phyloP scores from a whole-genome alignment of 2,329 filamentous ascomycete genomes.

The Hypomyces perniciosus region DNA sequence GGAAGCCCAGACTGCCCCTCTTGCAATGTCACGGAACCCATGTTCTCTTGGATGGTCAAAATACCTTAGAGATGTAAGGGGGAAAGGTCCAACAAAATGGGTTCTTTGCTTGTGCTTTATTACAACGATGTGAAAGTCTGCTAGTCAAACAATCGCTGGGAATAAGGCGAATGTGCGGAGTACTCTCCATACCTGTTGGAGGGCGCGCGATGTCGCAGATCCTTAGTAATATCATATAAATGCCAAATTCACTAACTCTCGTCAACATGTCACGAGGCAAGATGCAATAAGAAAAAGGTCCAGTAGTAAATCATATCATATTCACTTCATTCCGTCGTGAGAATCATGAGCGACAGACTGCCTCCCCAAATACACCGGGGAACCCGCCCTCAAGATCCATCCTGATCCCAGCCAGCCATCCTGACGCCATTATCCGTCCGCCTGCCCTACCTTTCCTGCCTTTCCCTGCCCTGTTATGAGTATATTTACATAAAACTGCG shows the following conservation, averaged over 20 bases:
- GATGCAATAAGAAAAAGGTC: background rate
- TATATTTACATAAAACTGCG: constrained; percentile 19
- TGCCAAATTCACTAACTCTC: too few relatives aligned
- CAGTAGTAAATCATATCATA: constrained; percentile 18
- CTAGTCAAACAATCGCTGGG: background rate
- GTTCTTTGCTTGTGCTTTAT: background rate
- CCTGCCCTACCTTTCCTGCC: constrained; percentile 7
- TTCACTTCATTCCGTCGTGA: constrained; percentile 27
- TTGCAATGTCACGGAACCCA: constrained; percentile 26
- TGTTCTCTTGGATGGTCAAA: constrained; percentile 12
- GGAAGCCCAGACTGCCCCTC: constrained; percentile 50
- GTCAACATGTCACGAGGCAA: background rate
- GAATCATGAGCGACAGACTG: constrained; percentile 24
- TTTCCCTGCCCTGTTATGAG: constrained; percentile 14
- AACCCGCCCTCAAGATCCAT: constrained; percentile 18
- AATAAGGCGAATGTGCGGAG: too few relatives aligned
- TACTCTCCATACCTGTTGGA: too few relatives aligned
- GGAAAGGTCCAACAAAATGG: background rate
- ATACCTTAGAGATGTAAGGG: background rate
- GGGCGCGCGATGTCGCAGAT: too few relatives aligned
- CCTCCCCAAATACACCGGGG: constrained; percentile 16
- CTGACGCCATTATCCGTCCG: constrained; percentile 10
- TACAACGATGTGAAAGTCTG: background rate
- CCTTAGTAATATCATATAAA: too few relatives aligned
- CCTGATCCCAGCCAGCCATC: constrained; percentile 14